A percentile compares a stretch with the other conserved stretches of the same genome.
Evolutionary conservation across 2,329 filamentous ascomycete species (phyloP).

Genomic region (Colletotrichum siamense): DNA sequence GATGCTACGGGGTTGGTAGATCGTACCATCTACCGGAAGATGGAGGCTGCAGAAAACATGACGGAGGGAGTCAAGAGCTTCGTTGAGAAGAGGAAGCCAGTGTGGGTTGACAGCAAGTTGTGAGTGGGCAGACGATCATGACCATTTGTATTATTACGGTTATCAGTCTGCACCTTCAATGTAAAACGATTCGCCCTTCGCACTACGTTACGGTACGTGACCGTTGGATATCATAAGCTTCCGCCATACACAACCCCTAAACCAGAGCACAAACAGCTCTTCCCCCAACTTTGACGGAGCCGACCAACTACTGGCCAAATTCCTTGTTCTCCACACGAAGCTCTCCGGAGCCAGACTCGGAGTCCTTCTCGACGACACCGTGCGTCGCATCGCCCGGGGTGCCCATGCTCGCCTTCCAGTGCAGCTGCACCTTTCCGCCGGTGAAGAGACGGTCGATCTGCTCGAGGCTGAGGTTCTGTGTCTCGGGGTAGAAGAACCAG

Average conservation of each 20-base stretch:
- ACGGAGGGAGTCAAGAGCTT: conserved; percentile 77
- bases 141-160: not conserved
- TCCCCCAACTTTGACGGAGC: too few relatives aligned
- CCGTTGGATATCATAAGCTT: not conserved
- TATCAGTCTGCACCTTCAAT: not conserved
- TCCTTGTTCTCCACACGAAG: conserved; percentile 20
- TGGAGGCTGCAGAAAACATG: conserved; percentile 75
- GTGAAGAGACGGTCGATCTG: conserved; percentile 50
- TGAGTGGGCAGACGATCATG: conserved; percentile 32
- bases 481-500: conserved; percentile 56
- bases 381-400: conserved; percentile 28
- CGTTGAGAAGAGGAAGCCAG: conserved; percentile 74
- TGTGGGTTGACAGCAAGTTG: conserved; percentile 70
- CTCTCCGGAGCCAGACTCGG: conserved; percentile 8
- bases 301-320: not conserved
- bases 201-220: not conserved
- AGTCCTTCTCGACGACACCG: conserved; percentile 4
- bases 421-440: conserved; percentile 32
- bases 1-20: conserved; percentile 63
- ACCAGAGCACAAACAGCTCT: not conserved
- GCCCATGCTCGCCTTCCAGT: conserved; percentile 37
- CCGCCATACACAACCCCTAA: not conserved
- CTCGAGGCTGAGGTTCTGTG: conserved; percentile 51
- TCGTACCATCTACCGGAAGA: conserved; percentile 61
- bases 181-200: not conserved